phyloP scores from a whole-genome alignment of 2,329 filamentous ascomycete species.

The Aspergillus pseudonomiae region DNA sequence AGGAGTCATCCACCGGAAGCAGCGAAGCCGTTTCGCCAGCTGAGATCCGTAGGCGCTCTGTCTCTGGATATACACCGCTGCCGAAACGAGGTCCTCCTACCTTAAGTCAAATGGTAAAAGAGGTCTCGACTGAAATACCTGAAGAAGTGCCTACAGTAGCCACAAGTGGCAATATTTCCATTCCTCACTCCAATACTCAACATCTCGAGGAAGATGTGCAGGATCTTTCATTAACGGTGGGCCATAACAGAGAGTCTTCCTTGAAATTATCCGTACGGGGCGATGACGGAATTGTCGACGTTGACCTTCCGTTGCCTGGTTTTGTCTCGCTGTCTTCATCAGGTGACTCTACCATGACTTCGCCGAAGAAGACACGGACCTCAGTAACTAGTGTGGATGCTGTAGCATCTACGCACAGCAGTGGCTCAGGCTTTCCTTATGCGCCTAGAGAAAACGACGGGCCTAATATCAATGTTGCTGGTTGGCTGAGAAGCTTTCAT shows the following conservation, averaged over 20 bases:
- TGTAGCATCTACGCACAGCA: constrained; percentile 48
- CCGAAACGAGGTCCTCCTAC: constrained; percentile 31
- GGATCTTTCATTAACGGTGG: constrained; percentile 31
- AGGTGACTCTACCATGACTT: constrained; percentile 48
- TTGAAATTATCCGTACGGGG: constrained; percentile 59
- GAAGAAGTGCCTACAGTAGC: constrained; percentile 25
- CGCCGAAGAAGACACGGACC: constrained; percentile 46
- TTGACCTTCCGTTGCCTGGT: constrained; percentile 59
- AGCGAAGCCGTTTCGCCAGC: constrained; percentile 22
- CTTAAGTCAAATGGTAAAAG: constrained; percentile 39
- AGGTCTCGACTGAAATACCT: constrained; percentile 26
- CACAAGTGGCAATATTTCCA: constrained; percentile 39
- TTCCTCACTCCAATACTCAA: constrained; percentile 31
- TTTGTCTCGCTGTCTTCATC: constrained; percentile 52
- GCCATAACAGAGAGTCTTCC: constrained; percentile 46
- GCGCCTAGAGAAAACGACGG: constrained; percentile 44
- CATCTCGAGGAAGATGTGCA: constrained; percentile 27
- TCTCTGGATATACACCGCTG: constrained; percentile 29
- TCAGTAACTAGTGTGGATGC: constrained; percentile 58
- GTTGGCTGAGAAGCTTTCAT: constrained; percentile 60
- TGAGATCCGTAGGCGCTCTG: constrained; percentile 33
- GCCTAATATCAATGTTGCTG: constrained; percentile 58
- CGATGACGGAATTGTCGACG: constrained; percentile 63
- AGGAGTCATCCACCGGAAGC: constrained; percentile 51
- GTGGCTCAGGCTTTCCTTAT: constrained; percentile 38